These are phyloP conservation scores for Cytidiella melzeri DNA, from an alignment of 768 basidiomycete genomes.

Conservation along the genomic window DNA sequence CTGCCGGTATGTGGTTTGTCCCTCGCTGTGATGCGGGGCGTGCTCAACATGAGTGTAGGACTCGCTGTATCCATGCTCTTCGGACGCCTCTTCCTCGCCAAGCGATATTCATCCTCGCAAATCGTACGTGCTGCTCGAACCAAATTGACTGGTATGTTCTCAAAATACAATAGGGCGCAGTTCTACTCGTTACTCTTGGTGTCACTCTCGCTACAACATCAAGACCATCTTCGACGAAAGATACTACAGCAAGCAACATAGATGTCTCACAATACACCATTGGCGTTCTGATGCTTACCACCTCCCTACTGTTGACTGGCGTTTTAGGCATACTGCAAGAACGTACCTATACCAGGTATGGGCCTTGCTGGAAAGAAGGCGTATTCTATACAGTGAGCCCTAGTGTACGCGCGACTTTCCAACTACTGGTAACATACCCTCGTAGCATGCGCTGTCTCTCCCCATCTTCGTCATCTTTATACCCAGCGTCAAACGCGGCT, in stretches of 20 bases:
- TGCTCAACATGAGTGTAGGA: constrained; percentile 33
- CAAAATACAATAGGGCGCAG: constrained; percentile 43
- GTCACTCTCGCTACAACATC: constrained; percentile 72
- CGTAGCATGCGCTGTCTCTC: constrained; percentile 73
- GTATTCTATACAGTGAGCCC: constrained; percentile 72
- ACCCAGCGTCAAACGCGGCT: constrained; percentile 48
- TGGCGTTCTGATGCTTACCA: constrained; percentile 64
- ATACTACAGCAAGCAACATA: constrained; percentile 13
- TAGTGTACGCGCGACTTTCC: neutral
- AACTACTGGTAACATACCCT: neutral
- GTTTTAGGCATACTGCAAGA: constrained; percentile 73
- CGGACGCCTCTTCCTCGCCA: constrained; percentile 53
- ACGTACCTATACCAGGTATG: constrained; percentile 64
- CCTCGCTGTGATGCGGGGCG: constrained; percentile 5
- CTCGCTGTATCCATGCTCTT: constrained; percentile 74
- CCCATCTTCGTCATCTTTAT: constrained; percentile 65
- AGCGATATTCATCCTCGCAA: constrained; percentile 53
- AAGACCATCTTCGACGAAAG: constrained; percentile 33
- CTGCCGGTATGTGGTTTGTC: constrained; percentile 49
- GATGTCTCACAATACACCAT: constrained; percentile 39
- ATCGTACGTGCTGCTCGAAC: constrained; percentile 44
- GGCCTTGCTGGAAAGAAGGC: constrained; percentile 77
- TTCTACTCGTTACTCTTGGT: constrained; percentile 60
- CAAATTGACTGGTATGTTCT: too few species aligned
- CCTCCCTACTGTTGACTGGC: constrained; percentile 63